These are phyloP conservation scores for Tetrapisispora nanseiensis DNA, from an alignment of 805 yeast species.

Conservation along the genomic window DNA sequence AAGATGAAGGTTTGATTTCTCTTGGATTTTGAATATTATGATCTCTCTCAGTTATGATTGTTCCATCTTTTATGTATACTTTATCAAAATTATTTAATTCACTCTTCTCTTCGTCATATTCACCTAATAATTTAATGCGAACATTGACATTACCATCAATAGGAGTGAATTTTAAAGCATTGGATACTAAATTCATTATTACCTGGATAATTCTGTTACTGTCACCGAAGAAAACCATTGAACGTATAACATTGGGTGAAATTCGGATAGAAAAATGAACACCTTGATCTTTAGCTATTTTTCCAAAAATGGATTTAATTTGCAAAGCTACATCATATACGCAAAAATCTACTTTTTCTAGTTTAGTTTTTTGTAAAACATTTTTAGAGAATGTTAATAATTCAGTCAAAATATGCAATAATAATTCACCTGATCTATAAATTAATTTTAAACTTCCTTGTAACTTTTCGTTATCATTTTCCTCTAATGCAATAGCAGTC, in stretches of 20 bases:
- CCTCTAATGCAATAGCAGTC: constrained; percentile 91
- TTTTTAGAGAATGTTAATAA: constrained; percentile 82
- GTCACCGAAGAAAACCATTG: constrained; percentile 73
- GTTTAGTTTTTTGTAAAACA: constrained; percentile 69
- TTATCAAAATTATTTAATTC: constrained; percentile 32
- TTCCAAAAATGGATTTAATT: constrained; percentile 73
- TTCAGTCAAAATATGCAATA: constrained; percentile 84
- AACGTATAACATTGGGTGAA: constrained; percentile 49
- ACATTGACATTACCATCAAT: constrained; percentile 74
- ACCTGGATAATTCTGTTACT: constrained; percentile 84
- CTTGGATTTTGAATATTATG: neutral
- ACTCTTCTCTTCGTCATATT: constrained; percentile 51
- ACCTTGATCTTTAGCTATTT: constrained; percentile 66
- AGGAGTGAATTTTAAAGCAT: constrained; percentile 87
- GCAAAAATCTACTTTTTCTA: constrained; percentile 76
- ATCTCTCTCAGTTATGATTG: constrained; percentile 7
- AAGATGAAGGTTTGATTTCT: neutral
- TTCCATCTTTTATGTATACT: constrained; percentile 35
- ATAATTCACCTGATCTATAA: constrained; percentile 82
- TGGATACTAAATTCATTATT: constrained; percentile 84
- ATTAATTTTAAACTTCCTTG: constrained; percentile 72
- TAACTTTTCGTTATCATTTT: constrained; percentile 55
- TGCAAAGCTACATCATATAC: constrained; percentile 76
- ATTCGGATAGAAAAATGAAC: constrained; percentile 57
- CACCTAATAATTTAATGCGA: constrained; percentile 53